Percentiles rank a stretch among this genome's conserved stretches.
These are phyloP conservation scores for Aplosporella prunicola DNA, from an alignment of 2,329 filamentous ascomycete species.

Conservation along the genomic window DNA sequence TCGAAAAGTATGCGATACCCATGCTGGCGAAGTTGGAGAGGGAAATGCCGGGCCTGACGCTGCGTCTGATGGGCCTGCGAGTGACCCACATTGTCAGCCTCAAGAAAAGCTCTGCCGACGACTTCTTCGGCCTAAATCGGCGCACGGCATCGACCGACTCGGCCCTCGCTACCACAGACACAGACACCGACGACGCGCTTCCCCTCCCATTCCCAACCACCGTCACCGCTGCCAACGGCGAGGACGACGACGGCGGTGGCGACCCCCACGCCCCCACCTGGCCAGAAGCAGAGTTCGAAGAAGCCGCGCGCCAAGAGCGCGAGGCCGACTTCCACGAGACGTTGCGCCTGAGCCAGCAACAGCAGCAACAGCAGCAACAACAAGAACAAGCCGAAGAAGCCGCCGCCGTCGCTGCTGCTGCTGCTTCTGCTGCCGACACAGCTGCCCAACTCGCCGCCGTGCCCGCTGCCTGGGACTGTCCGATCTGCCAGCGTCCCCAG, in stretches of 20 bases:
- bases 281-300: constrained; percentile 58
- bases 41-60: constrained; percentile 67
- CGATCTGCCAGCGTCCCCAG: constrained; percentile 74
- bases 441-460: constrained; percentile 18
- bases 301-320: constrained; percentile 49
- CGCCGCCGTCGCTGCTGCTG: constrained; percentile 7
- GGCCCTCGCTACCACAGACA: constrained; percentile 5
- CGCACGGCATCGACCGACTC: constrained; percentile 3
- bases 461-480: constrained; percentile 64
- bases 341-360: constrained; percentile 53
- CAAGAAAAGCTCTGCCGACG: constrained; percentile 66
- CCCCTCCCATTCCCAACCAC: constrained; percentile 1
- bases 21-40: constrained; percentile 78
- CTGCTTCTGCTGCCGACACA: too few species aligned
- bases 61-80: constrained; percentile 79
- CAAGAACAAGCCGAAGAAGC: constrained; percentile 9
- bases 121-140: constrained; percentile 61
- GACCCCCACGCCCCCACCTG: constrained; percentile 56
- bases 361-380: constrained; percentile 22
- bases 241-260: constrained; percentile 37
- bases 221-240: constrained; percentile 16
- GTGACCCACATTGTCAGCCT: constrained; percentile 82
- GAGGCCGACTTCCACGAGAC: constrained; percentile 53
- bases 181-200: constrained; percentile 18
- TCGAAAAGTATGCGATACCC: constrained; percentile 72